These are phyloP conservation scores for Hibiscus trionum DNA, from an alignment of 345 rosid species.

Conservation along the genomic window DNA sequence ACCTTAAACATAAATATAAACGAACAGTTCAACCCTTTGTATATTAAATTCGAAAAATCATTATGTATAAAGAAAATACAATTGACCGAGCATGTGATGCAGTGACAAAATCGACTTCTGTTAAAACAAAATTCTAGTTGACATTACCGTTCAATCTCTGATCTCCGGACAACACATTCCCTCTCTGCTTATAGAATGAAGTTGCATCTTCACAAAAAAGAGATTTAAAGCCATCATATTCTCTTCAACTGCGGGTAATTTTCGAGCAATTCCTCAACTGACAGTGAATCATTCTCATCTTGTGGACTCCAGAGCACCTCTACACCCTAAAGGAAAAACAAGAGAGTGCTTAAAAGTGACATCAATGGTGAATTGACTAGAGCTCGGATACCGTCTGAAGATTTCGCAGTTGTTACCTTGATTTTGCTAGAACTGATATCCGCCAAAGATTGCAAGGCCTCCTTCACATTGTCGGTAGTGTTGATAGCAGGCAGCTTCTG, in stretches of 20 bases:
- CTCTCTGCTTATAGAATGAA: no score
- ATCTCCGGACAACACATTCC: no score
- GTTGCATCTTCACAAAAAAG: not conserved
- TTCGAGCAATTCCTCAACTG: conserved; percentile 18
- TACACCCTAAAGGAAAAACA: conserved; percentile 15
- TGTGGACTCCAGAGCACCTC: conserved; percentile 36
- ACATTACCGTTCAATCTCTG: no score
- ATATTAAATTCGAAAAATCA: no score
- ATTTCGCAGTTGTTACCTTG: conserved; percentile 1
- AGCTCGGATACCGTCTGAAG: not conserved
- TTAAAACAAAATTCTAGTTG: no score
- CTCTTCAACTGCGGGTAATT: conserved; percentile 19
- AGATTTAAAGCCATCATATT: not conserved
- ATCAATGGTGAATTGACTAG: not conserved
- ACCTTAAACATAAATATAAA: no score
- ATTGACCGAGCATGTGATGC: no score
- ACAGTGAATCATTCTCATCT: conserved; percentile 23
- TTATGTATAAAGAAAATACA: no score
- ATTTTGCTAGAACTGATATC: conserved; percentile 1
- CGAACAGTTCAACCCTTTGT: no score
- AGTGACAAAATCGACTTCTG: no score
- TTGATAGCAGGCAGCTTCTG: conserved; percentile 7
- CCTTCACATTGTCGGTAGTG: conserved; percentile 12
- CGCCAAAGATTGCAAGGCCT: conserved; percentile 18
- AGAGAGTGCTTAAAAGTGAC: not conserved